Conservation (phyloP, 169 alveolate genomes). For the Plasmodium inui region DNA sequence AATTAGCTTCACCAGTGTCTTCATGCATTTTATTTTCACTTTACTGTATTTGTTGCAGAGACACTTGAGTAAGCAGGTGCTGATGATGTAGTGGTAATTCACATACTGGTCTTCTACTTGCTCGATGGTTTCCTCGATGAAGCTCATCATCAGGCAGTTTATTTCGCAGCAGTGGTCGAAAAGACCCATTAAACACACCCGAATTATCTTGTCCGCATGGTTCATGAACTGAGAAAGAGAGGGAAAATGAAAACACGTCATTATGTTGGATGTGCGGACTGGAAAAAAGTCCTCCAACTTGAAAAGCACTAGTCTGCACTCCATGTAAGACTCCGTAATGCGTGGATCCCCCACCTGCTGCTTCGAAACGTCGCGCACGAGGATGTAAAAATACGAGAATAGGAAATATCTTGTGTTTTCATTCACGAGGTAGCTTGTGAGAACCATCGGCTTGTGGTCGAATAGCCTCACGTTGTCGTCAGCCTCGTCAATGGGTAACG, state of each 20-base stretch:
- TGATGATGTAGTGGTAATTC: constrained; percentile 38
- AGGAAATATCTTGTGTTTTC: constrained; percentile 40
- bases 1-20: constrained; percentile 27
- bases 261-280: background rate
- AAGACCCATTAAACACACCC: constrained; percentile 30
- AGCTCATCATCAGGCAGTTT: constrained; percentile 52
- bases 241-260: background rate
- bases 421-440: constrained; percentile 10
- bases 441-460: constrained; percentile 67
- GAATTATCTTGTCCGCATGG: constrained; percentile 24
- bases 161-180: constrained; percentile 34
- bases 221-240: constrained; percentile 23
- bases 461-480: constrained; percentile 23
- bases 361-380: background rate
- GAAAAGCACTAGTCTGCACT: background rate
- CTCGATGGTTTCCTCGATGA: constrained; percentile 17
- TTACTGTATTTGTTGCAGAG: constrained; percentile 54
- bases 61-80: constrained; percentile 42
- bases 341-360: constrained; percentile 4
- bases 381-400: constrained; percentile 32
- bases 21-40: constrained; percentile 39
- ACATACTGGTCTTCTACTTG: constrained; percentile 23
- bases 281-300: background rate
- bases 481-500: constrained; percentile 19
- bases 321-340: background rate